A percentile compares a stretch with the other conserved stretches of the same genome.
phyloP scores from a whole-genome alignment of 2,329 filamentous ascomycete genomes.

The Helotiales sp. region DNA sequence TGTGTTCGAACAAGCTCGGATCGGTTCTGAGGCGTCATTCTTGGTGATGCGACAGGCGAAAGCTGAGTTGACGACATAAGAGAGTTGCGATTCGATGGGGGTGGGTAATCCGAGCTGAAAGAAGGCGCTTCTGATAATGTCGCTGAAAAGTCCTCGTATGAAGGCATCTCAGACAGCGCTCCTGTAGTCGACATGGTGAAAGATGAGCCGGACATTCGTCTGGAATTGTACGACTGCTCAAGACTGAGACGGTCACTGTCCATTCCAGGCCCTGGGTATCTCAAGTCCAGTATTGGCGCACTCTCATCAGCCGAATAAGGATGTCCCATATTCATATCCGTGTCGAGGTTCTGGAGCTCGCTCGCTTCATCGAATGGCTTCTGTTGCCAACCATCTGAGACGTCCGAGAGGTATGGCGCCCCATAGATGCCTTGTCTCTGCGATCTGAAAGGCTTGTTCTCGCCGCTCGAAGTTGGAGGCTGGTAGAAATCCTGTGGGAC shows the following conservation, averaged over 20 bases:
- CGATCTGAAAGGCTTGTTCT: constrained; percentile 43
- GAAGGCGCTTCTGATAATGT: constrained; percentile 67
- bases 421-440: constrained; percentile 16
- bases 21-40: constrained; percentile 60
- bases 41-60: constrained; percentile 71
- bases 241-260: constrained; percentile 53
- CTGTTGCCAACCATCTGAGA: constrained; percentile 49
- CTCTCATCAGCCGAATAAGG: constrained; percentile 63
- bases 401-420: constrained; percentile 25
- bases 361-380: constrained; percentile 59
- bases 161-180: constrained; percentile 65
- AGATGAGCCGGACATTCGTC: constrained; percentile 71
- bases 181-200: constrained; percentile 71
- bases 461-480: constrained; percentile 49
- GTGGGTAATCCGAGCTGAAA: constrained; percentile 66
- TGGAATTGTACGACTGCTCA: constrained; percentile 53
- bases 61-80: constrained; percentile 69
- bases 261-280: constrained; percentile 48
- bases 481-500: constrained; percentile 60
- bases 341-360: constrained; percentile 55
- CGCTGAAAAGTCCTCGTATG: constrained; percentile 70
- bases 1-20: constrained; percentile 62
- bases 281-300: constrained; percentile 61
- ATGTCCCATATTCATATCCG: constrained; percentile 61
- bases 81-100: constrained; percentile 67